Evolutionary conservation across 164 flowering plant genomes (phyloP).

Genomic region (Litsea cubeba): DNA sequence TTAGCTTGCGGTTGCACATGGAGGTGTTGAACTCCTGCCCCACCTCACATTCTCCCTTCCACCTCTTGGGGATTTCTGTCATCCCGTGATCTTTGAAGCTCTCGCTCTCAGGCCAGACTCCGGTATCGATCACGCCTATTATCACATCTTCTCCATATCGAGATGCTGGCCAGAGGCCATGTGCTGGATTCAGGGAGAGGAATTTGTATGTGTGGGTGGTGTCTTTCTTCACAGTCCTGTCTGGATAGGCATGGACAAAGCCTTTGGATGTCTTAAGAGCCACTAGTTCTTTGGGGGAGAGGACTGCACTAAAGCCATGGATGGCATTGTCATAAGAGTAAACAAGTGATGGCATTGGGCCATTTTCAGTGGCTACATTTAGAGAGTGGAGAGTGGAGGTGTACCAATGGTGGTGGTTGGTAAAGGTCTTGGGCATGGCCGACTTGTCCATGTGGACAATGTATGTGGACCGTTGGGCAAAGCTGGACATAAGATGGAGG

Average conservation of each 20-base stretch:
- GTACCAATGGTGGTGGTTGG: slow-evolving; percentile 40
- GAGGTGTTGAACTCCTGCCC: slow-evolving; percentile 34
- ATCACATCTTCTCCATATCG: slow-evolving; percentile 20
- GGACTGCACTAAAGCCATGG: slow-evolving; percentile 47
- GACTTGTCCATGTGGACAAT: slow-evolving; percentile 62
- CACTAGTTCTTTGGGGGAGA: slow-evolving; percentile 11
- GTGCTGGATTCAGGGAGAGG: slow-evolving; percentile 33
- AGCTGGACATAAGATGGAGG: not conserved
- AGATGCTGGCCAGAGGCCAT: slow-evolving; percentile 21
- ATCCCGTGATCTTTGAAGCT: slow-evolving; percentile 35
- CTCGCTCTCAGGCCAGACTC: slow-evolving; percentile 43
- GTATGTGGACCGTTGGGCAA: slow-evolving; percentile 25
- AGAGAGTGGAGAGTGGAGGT: slow-evolving; percentile 28
- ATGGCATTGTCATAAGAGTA: slow-evolving; percentile 37
- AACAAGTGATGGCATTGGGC: slow-evolving; percentile 11
- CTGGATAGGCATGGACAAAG: slow-evolving; percentile 33
- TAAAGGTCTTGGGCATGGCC: slow-evolving; percentile 38
- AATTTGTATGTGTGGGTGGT: slow-evolving; percentile 55
- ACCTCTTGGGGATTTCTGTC: slow-evolving; percentile 34
- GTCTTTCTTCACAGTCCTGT: slow-evolving; percentile 26
- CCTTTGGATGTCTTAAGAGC: slow-evolving; percentile 24
- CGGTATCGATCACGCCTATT: slow-evolving; percentile 36
- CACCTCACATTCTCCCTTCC: slow-evolving; percentile 37
- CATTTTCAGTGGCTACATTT: slow-evolving; percentile 1
- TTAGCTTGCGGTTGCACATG: slow-evolving; percentile 35